phyloP scores from a whole-genome alignment of 495 filamentous ascomycete species.

The Terfezia claveryi region DNA sequence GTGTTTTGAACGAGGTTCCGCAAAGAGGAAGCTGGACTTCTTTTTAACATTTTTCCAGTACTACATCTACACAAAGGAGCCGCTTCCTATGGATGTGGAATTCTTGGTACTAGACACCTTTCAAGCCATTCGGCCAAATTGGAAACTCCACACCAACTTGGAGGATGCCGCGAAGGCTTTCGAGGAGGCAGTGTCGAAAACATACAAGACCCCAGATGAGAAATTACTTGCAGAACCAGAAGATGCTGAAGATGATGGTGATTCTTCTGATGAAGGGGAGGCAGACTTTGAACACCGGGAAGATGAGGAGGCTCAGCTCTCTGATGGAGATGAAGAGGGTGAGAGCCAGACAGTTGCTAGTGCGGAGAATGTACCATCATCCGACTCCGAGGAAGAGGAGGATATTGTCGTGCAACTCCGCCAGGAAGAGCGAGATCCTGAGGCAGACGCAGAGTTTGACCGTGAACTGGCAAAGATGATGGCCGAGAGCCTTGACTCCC shows the following conservation, averaged over 20 bases:
- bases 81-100: conserved; percentile 88
- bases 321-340: conserved; percentile 18
- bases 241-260: conserved; percentile 37
- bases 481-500: conserved; percentile 82
- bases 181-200: conserved; percentile 64
- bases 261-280: conserved; percentile 41
- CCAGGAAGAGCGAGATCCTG: conserved; percentile 78
- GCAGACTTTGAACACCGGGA: conserved; percentile 27
- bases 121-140: conserved; percentile 61
- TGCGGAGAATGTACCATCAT: conserved; percentile 20
- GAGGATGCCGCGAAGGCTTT: conserved; percentile 73
- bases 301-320: conserved; percentile 29
- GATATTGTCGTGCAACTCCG: conserved; percentile 74
- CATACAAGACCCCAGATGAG: conserved; percentile 51
- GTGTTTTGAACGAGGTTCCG: conserved; percentile 80
- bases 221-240: conserved; percentile 19
- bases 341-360: conserved; percentile 4
- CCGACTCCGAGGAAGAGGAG: conserved; percentile 49
- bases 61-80: conserved; percentile 84
- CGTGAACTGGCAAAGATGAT: conserved; percentile 97
- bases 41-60: conserved; percentile 97
- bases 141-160: conserved; percentile 59
- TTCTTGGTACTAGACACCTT: conserved; percentile 92
- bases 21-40: conserved; percentile 94
- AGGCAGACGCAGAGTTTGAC: conserved; percentile 91